Conservation (phyloP, 257 asterid genomes). For the Nicotiana undulata region DNA sequence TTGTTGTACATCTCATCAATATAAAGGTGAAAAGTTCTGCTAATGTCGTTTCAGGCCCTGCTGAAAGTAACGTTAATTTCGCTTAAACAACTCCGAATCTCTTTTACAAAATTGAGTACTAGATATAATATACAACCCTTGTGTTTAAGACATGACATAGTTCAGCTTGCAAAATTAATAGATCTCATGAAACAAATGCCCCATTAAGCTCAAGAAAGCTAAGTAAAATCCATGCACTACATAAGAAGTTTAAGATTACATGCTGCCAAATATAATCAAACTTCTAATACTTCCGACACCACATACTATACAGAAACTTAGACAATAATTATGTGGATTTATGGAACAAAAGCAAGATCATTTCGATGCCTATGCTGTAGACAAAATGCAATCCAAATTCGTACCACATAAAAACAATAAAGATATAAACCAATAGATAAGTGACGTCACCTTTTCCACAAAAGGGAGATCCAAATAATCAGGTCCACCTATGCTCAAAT, state of each 20-base stretch:
- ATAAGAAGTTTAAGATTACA: background rate
- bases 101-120: background rate
- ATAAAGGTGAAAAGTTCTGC: background rate
- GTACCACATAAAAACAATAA: background rate
- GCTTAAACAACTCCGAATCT: background rate
- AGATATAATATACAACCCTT: background rate
- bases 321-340: background rate
- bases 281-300: background rate
- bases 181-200: background rate
- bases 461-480: conserved; percentile 92
- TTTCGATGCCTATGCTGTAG: background rate
- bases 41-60: background rate
- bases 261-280: background rate
- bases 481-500: conserved; percentile 98
- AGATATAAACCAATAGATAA: background rate
- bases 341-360: background rate
- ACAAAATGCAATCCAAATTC: background rate
- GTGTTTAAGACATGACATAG: background rate
- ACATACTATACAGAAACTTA: background rate
- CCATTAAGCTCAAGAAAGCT: background rate
- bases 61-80: background rate
- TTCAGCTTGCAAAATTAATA: background rate
- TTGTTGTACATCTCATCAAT: background rate
- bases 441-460: conserved; percentile 46
- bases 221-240: background rate